These are phyloP conservation scores for Basidiobolus heterosporus DNA, from an alignment of 371 early-diverging fungal genomes.

Conservation along the genomic window DNA sequence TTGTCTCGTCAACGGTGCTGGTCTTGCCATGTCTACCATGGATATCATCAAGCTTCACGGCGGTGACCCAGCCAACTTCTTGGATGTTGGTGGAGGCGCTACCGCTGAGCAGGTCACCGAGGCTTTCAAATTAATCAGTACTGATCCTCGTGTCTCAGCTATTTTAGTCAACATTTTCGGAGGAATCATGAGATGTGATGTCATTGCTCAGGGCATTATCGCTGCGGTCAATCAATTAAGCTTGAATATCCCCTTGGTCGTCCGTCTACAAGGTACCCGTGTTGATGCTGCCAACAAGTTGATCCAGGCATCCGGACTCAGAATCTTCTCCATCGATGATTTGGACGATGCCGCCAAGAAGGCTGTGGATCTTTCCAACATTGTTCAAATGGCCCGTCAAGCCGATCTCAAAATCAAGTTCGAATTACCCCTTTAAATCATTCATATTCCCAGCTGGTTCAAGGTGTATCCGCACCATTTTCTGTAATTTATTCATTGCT, in stretches of 20 bases:
- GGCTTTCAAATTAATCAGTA: constrained; percentile 95
- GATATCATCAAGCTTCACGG: constrained; percentile 97
- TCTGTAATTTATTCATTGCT: too few relatives aligned
- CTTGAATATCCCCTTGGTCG: constrained; percentile 84
- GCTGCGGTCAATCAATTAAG: constrained; percentile 80
- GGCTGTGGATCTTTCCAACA: constrained; percentile 81
- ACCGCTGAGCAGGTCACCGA: constrained; percentile 90
- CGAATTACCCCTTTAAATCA: constrained; percentile 22
- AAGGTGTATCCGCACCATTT: too few relatives aligned
- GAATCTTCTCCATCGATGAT: constrained; percentile 84
- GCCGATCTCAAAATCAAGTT: constrained; percentile 49
- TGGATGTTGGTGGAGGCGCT: constrained; percentile 96
- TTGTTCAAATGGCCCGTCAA: constrained; percentile 55
- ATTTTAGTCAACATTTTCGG: constrained; percentile 98
- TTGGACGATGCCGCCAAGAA: constrained; percentile 88
- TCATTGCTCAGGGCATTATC: constrained; percentile 95
- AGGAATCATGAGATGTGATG: constrained; percentile 97
- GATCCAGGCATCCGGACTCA: constrained; percentile 77
- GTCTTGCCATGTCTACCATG: constrained; percentile 98
- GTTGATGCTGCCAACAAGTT: constrained; percentile 75
- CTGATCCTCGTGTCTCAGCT: constrained; percentile 85
- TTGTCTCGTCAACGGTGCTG: constrained; percentile 91
- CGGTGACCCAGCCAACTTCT: constrained; percentile 98
- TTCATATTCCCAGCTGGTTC: too few relatives aligned
- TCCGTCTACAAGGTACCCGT: constrained; percentile 85